Percentiles rank a stretch among this genome's conserved stretches.
phyloP scores from a whole-genome alignment of 768 basidiomycete species.

The Lepiota venenata region DNA sequence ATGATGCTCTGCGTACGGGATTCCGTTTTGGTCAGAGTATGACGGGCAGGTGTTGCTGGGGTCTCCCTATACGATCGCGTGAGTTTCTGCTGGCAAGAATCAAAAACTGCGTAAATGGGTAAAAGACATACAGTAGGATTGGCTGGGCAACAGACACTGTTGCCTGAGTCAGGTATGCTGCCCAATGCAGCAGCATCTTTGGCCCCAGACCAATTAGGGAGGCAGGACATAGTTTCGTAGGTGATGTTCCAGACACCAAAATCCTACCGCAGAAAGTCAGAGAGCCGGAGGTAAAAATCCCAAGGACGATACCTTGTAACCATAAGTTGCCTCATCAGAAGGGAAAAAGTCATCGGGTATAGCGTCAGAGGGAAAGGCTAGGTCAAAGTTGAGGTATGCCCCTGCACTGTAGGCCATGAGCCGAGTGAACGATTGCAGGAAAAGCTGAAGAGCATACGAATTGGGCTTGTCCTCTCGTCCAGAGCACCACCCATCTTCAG shows the following conservation, averaged over 20 bases:
- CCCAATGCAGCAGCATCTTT: slow-evolving; percentile 61
- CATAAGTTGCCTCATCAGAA: slow-evolving; percentile 63
- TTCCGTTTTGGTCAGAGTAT: slow-evolving; percentile 62
- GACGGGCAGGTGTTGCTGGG: slow-evolving; percentile 60
- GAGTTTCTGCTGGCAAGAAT: background rate
- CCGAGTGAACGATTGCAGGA: background rate
- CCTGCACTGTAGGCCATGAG: slow-evolving; percentile 47
- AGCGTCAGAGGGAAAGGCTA: slow-evolving; percentile 70
- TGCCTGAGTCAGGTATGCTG: slow-evolving; percentile 54
- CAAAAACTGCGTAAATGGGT: background rate
- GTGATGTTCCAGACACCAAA: slow-evolving; percentile 87
- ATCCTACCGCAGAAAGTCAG: slow-evolving; percentile 41
- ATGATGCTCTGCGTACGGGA: slow-evolving; percentile 47
- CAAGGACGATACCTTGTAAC: slow-evolving; percentile 35
- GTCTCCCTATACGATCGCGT: slow-evolving; percentile 28
- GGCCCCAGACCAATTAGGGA: slow-evolving; percentile 60
- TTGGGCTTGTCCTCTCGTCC: slow-evolving; percentile 62
- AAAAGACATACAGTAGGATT: slow-evolving; percentile 50
- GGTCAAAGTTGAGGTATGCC: slow-evolving; percentile 75
- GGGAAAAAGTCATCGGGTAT: slow-evolving; percentile 77
- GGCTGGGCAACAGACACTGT: slow-evolving; percentile 68
- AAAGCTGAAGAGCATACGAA: slow-evolving; percentile 38
- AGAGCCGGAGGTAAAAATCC: background rate
- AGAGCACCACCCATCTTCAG: slow-evolving; percentile 64
- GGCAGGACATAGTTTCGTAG: slow-evolving; percentile 63